Base-by-base conservation (phyloP, 2,329 filamentous ascomycete species). In the Elsinoe fawcettii region DNA sequence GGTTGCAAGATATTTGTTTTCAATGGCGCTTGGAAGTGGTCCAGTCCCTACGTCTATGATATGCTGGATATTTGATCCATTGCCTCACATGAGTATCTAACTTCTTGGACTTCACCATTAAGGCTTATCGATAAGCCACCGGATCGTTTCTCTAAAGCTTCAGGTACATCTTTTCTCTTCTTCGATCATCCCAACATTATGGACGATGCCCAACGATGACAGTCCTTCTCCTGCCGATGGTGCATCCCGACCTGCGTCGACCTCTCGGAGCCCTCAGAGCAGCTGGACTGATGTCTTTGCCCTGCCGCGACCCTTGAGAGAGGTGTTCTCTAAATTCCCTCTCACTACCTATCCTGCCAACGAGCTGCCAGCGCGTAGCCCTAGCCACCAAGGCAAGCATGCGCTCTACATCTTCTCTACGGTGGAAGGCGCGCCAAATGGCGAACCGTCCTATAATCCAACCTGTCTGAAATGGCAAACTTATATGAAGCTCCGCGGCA, bases 401-500 rank as follows among this genome's bases (percentile, higher is more conserved):
- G 78, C 82, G 8, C 76, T 99, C 7, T 90, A 90, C 70, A 77
- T 96, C 58, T 97, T 96, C 72, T 80, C 82, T 60, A 82, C 79
- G 12, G 75, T 81, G 1, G 74, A 79, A n/a, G 86, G 83, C 65
- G 86, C 84, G 32, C 70, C 71, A 57, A 67, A 68, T 37, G 84
- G 83, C 3, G 73, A 76, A 27, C 87, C 90, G 23, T 95, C 89
- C 62, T 95, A 87, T 74, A 97, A 97, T 69, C 93, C 93, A 9
- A 83, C 85, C 59, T 99, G 93, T 75, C 77, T 97, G 67, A 96
- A 92, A 76, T 97, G 90, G 90, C 93, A 97, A 90, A 85, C 90
- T 27, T 93, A 90, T 71, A 79, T 99, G 60, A 88, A 83, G 65
- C 88, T 96, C 65, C 80, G 84, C 53, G 80, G 80, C 39, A 77